Conservation (phyloP, 1,139 yeast genomes). For the Candida dubliniensis region DNA sequence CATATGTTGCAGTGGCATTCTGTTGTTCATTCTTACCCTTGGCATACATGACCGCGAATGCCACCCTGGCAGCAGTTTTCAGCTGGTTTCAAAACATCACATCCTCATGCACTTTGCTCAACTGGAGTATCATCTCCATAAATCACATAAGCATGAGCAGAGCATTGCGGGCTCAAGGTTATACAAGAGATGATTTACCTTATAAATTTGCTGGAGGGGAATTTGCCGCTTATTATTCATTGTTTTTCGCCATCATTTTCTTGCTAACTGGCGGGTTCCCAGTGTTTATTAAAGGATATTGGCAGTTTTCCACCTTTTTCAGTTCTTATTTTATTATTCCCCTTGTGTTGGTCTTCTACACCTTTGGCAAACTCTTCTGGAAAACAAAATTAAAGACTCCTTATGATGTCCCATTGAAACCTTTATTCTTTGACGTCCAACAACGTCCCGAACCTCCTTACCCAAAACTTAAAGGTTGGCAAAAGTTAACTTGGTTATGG, state of each 20-base stretch:
- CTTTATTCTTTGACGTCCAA: constrained; percentile 33
- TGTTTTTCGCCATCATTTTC: constrained; percentile 30
- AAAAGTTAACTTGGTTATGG: constrained; percentile 25
- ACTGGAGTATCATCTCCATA: constrained; percentile 30
- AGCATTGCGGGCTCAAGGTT: constrained; percentile 40
- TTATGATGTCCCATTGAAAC: constrained; percentile 32
- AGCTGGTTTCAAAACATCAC: constrained; percentile 29
- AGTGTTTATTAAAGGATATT: constrained; percentile 37
- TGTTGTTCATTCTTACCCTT: constrained; percentile 26
- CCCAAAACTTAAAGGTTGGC: constrained; percentile 27
- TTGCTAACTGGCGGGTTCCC: constrained; percentile 43
- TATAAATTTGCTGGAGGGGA: constrained; percentile 26
- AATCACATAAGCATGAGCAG: constrained; percentile 33
- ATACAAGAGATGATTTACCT: constrained; percentile 35
- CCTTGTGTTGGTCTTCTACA: constrained; percentile 24
- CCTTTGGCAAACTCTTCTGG: constrained; percentile 30
- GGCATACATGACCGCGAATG: constrained; percentile 26
- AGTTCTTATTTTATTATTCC: constrained; percentile 41
- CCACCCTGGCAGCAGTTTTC: constrained; percentile 27
- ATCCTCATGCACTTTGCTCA: constrained; percentile 23
- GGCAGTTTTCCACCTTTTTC: constrained; percentile 33
- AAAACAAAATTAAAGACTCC: constrained; percentile 27
- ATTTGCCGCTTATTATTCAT: constrained; percentile 37
- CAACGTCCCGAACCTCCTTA: constrained; percentile 39
- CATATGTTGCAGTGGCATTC: constrained; percentile 27